Evolutionary conservation across 345 rosid genomes (phyloP).

Genomic region (Melastoma malabathricum): DNA sequence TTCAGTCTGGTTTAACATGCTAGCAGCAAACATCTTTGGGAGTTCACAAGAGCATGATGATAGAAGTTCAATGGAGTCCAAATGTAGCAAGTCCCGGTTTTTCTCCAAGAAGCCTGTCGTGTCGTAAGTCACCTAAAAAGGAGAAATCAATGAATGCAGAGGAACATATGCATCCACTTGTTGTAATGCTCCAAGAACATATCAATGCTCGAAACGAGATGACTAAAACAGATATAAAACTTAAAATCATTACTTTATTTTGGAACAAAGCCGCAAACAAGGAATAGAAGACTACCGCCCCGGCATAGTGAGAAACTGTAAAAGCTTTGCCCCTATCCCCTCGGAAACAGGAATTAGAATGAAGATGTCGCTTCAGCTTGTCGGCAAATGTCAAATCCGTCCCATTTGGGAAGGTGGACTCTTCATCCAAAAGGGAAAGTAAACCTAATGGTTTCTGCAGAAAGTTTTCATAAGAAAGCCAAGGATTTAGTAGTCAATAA

Average conservation of each 20-base stretch:
- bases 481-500: too few species aligned
- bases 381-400: conserved; percentile 86
- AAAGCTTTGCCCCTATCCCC: conserved; percentile 79
- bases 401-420: conserved; percentile 94
- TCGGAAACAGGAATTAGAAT: conserved; percentile 57
- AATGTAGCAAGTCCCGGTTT: conserved; percentile 83
- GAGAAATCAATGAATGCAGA: conserved; percentile 39
- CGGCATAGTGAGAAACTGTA: conserved; percentile 83
- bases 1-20: conserved; percentile 66
- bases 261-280: too few species aligned
- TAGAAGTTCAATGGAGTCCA: conserved; percentile 87
- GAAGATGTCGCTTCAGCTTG: conserved; percentile 86
- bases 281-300: conserved; percentile 14
- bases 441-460: conserved; percentile 92
- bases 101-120: conserved; percentile 93
- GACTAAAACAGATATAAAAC: too few species aligned
- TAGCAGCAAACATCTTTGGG: conserved; percentile 84
- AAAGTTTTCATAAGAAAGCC: too few species aligned
- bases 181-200: conserved; percentile 39
- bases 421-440: conserved; percentile 85
- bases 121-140: conserved; percentile 67
- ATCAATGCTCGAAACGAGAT: too few species aligned
- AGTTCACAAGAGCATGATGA: conserved; percentile 81
- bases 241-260: too few species aligned
- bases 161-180: conserved; percentile 64